A percentile compares a stretch with the other conserved stretches of the same genome.
Evolutionary conservation across 1,139 yeast species (phyloP).

Genomic region (Meyerozyma sp.): DNA sequence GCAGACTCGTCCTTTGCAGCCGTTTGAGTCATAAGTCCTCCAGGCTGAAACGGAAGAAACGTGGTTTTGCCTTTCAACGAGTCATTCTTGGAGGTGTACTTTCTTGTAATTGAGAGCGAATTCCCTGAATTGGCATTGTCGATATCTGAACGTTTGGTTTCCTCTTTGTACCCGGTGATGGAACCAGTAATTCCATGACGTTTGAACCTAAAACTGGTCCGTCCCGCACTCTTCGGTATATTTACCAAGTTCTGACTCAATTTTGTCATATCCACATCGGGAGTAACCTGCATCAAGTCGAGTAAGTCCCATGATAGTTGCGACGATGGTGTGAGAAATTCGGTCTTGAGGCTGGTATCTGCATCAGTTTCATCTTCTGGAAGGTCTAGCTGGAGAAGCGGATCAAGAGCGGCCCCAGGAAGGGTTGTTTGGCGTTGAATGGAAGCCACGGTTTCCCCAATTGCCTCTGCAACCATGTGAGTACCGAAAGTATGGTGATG

Average conservation of each 20-base stretch:
- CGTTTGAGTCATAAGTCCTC: constrained; percentile 56
- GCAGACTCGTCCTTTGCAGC: constrained; percentile 28
- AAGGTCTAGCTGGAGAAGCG: neutral
- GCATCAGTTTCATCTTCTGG: neutral
- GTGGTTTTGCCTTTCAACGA: constrained; percentile 66
- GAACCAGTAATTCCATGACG: constrained; percentile 73
- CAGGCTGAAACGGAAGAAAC: constrained; percentile 89
- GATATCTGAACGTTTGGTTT: constrained; percentile 45
- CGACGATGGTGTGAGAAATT: constrained; percentile 34
- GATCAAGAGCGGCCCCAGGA: neutral
- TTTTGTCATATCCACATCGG: constrained; percentile 22
- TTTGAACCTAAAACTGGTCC: constrained; percentile 57
- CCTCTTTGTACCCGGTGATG: constrained; percentile 60
- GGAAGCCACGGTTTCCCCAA: neutral
- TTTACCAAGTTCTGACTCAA: constrained; percentile 29
- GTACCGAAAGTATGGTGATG: neutral
- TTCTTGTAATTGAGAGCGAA: constrained; percentile 68
- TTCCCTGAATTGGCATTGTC: constrained; percentile 56
- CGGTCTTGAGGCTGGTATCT: constrained; percentile 4
- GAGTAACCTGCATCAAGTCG: constrained; percentile 46
- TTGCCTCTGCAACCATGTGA: neutral
- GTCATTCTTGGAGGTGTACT: constrained; percentile 57
- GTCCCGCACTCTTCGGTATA: constrained; percentile 47
- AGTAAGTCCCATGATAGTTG: constrained; percentile 55
- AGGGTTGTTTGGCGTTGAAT: neutral